These are phyloP conservation scores for Phytophthora ohioensis DNA, from an alignment of 352 stramenopile species.

Conservation along the genomic window DNA sequence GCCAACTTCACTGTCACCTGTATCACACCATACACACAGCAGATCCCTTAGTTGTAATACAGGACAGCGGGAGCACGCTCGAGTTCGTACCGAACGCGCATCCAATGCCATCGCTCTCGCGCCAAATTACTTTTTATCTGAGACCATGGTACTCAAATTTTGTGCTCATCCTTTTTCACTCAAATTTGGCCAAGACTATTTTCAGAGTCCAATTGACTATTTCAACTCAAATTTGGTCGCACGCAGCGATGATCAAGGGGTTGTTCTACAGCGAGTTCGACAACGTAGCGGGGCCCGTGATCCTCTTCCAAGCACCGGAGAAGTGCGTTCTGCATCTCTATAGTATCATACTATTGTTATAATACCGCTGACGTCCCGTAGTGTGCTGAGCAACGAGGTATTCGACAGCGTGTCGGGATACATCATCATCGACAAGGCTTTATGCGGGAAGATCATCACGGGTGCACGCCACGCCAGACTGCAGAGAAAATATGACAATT, in stretches of 20 bases:
- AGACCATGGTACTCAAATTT: conserved; percentile 9
- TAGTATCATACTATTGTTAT: conserved; percentile 1
- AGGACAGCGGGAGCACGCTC: background rate
- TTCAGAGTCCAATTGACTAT: background rate
- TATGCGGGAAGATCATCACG: conserved; percentile 90
- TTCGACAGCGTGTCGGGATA: conserved; percentile 90
- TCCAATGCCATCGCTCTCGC: conserved; percentile 36
- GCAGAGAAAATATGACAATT: background rate
- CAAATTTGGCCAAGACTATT: background rate
- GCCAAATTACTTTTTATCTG: conserved; percentile 25
- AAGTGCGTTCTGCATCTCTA: conserved; percentile 53
- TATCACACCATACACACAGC: conserved; percentile 1
- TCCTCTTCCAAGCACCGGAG: conserved; percentile 89
- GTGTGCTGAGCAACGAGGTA: conserved; percentile 81
- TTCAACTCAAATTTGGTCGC: background rate
- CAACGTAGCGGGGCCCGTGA: conserved; percentile 90
- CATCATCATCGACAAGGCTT: conserved; percentile 91
- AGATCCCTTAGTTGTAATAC: background rate
- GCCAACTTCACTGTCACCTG: conserved; percentile 64
- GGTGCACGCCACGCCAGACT: conserved; percentile 20
- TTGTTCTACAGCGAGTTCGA: conserved; percentile 95
- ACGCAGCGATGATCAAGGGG: conserved; percentile 72
- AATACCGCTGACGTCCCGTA: conserved; percentile 24
- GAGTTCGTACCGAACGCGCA: conserved; percentile 34
- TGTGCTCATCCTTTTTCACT: too few relatives aligned